A percentile compares a stretch with the other conserved stretches of the same genome.
Conservation (phyloP, 495 filamentous ascomycete genomes). For the Hypoxylon trugodes region DNA sequence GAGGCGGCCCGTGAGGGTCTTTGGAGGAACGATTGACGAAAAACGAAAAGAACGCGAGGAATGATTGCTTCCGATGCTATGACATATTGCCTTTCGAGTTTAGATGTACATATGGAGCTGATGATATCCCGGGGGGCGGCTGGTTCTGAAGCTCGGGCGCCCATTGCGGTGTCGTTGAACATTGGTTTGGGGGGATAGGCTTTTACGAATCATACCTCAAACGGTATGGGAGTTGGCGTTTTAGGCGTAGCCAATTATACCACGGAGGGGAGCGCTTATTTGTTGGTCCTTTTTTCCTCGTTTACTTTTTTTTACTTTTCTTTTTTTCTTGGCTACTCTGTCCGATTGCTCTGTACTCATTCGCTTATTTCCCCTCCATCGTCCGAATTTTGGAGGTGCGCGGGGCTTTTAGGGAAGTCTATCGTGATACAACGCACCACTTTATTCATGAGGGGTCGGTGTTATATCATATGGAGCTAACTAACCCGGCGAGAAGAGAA, state of each 20-base stretch:
- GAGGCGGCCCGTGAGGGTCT: constrained; percentile 49
- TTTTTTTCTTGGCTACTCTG: not conserved
- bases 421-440: constrained; percentile 3
- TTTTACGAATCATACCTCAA: constrained; percentile 31
- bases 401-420: constrained; percentile 2
- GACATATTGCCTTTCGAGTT: constrained; percentile 41
- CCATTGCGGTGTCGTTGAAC: constrained; percentile 19
- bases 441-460: not conserved
- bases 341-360: constrained; percentile 31
- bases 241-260: constrained; percentile 42
- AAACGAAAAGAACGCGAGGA: constrained; percentile 29
- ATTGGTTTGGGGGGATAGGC: constrained; percentile 26
- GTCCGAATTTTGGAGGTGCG: not conserved
- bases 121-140: constrained; percentile 40
- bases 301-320: constrained; percentile 13
- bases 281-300: constrained; percentile 10
- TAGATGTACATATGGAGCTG: constrained; percentile 43
- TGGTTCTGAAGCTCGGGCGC: constrained; percentile 27
- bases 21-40: not conserved
- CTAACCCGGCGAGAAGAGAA: not conserved
- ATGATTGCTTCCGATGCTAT: constrained; percentile 35
- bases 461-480: constrained; percentile 5
- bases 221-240: constrained; percentile 35
- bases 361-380: constrained; percentile 27
- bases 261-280: constrained; percentile 37